Conservation (phyloP, 805 yeast genomes). For the Cyberlindnera maclurae region DNA sequence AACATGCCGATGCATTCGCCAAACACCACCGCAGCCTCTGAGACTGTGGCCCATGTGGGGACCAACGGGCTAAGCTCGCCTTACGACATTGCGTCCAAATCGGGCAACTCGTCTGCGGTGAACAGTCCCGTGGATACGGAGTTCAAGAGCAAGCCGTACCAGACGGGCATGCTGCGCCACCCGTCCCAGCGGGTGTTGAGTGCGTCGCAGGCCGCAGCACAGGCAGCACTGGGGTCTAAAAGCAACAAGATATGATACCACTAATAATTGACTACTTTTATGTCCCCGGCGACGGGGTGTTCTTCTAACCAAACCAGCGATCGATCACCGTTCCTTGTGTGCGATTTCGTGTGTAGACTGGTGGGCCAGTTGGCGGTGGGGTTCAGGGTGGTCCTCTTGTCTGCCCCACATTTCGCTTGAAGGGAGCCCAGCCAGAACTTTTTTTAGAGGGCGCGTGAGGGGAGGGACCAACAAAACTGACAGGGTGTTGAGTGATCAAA, state of each 20-base stretch:
- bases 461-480: too few relatives aligned
- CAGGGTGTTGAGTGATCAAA: too few relatives aligned
- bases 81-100: slow-evolving; percentile 51
- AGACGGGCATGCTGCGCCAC: slow-evolving; percentile 15
- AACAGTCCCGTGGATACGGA: slow-evolving; percentile 18
- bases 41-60: slow-evolving; percentile 27
- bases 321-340: too few relatives aligned
- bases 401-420: slow-evolving; percentile 3
- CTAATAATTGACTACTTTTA: too few relatives aligned
- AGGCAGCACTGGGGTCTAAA: slow-evolving; percentile 8
- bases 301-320: too few relatives aligned
- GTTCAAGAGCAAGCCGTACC: slow-evolving; percentile 20
- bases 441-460: too few relatives aligned
- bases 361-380: too few relatives aligned
- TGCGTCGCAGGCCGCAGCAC: slow-evolving; percentile 17
- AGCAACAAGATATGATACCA: too few relatives aligned
- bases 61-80: slow-evolving; percentile 58
- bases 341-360: too few relatives aligned
- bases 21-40: slow-evolving; percentile 33
- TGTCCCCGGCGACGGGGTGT: too few relatives aligned
- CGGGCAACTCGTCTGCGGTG: slow-evolving; percentile 12
- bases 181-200: slow-evolving; percentile 15
- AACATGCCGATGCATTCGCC: slow-evolving; percentile 23
- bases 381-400: too few relatives aligned
- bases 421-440: background rate